A percentile compares a stretch with the other conserved stretches of the same genome.
Evolutionary conservation across 768 basidiomycete species (phyloP).

Genomic region (Russula earlei): DNA sequence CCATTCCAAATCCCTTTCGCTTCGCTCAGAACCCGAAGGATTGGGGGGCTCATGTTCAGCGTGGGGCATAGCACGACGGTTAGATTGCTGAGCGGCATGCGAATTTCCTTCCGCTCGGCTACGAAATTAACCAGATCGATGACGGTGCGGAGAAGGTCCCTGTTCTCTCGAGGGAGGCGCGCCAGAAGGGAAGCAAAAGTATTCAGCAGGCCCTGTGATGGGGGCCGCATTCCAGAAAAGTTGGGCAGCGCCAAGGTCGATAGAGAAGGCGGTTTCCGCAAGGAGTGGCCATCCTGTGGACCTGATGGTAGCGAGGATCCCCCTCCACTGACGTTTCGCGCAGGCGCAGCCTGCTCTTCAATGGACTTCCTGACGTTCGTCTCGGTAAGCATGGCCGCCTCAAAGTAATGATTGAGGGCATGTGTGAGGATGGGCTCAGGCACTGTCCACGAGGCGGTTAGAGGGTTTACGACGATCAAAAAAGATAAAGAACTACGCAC

Average conservation of each 20-base stretch:
- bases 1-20: conserved; percentile 55
- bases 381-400: conserved; percentile 60
- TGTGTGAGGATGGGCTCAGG: conserved; percentile 80
- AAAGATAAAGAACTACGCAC: conserved; percentile 46
- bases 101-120: conserved; percentile 60
- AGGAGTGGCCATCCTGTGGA: conserved; percentile 27
- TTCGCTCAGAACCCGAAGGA: conserved; percentile 68
- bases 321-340: conserved; percentile 9
- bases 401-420: conserved; percentile 63
- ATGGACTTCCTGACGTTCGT: conserved; percentile 29
- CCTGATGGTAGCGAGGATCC: conserved; percentile 9
- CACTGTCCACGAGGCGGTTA: conserved; percentile 38
- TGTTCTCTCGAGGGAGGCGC: conserved; percentile 69
- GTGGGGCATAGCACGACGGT: conserved; percentile 84
- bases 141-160: conserved; percentile 76
- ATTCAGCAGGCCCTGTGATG: conserved; percentile 48
- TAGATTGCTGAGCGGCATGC: conserved; percentile 89
- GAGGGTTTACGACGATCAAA: conserved; percentile 4
- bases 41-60: conserved; percentile 64
- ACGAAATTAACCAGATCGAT: conserved; percentile 73
- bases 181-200: conserved; percentile 55
- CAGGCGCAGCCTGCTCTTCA: conserved; percentile 6
- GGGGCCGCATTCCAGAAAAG: conserved; percentile 49
- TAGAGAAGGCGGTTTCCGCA: conserved; percentile 72
- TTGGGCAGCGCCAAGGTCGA: conserved; percentile 70